Conservation (phyloP, 1,284 basidiomycete genomes). For the Taiwanofungus camphoratus region DNA sequence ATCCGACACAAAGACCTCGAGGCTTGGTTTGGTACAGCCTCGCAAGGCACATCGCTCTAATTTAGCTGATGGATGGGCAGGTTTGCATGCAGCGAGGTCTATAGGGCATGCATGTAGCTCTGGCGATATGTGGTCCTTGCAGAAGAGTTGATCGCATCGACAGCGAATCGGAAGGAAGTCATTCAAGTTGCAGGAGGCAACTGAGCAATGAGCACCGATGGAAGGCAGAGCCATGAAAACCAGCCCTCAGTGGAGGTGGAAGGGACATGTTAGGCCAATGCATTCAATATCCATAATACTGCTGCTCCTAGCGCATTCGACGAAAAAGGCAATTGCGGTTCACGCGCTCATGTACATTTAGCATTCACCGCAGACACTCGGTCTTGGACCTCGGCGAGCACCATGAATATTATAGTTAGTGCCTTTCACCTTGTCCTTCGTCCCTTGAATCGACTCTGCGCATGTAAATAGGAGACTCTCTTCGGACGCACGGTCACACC, state of each 20-base stretch:
- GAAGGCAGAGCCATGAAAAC: slow-evolving; percentile 20
- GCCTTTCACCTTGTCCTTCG: not conserved
- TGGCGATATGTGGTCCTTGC: slow-evolving; percentile 50
- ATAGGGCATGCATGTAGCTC: slow-evolving; percentile 51
- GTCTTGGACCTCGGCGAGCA: no score
- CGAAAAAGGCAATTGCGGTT: no score
- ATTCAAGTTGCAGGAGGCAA: slow-evolving; percentile 44
- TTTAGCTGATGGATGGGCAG: slow-evolving; percentile 19
- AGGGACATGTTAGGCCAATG: not conserved
- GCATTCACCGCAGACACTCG: no score
- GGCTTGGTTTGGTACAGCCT: slow-evolving; percentile 49
- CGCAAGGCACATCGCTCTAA: slow-evolving; percentile 44
- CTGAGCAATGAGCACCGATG: slow-evolving; percentile 53
- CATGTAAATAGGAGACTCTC: slow-evolving; percentile 69
- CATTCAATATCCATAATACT: no score
- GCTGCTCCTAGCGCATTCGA: no score
- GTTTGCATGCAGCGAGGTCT: slow-evolving; percentile 9
- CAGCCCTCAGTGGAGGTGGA: not conserved
- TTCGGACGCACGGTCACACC: slow-evolving; percentile 94
- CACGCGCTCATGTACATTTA: no score
- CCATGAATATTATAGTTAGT: slow-evolving; percentile 14
- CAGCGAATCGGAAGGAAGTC: slow-evolving; percentile 68
- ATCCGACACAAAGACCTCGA: slow-evolving; percentile 35
- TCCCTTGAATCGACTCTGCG: not conserved
- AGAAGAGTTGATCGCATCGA: slow-evolving; percentile 46